A percentile compares a stretch with the other conserved stretches of the same genome.
Evolutionary conservation across 192 early-diverging fungal species (phyloP).

Genomic region (Powellomyces hirtus): DNA sequence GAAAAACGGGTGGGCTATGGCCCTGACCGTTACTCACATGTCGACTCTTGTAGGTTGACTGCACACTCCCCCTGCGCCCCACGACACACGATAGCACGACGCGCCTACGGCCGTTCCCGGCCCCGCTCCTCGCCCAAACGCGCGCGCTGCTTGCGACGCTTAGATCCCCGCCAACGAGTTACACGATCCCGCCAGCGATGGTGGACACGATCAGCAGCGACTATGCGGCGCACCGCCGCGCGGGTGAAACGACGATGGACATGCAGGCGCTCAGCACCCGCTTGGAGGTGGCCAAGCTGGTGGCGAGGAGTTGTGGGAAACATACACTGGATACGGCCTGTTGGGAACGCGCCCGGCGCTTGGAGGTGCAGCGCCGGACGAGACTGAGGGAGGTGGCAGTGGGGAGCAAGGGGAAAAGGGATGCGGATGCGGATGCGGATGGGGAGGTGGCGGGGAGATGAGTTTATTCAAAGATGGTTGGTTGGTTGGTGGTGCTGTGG

Average conservation of each 20-base stretch:
- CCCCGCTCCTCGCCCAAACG: background rate
- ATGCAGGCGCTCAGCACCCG: slow-evolving; percentile 8
- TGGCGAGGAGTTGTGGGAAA: slow-evolving; percentile 2
- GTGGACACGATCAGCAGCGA: slow-evolving; percentile 8
- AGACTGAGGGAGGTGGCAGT: no score
- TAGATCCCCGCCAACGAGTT: background rate
- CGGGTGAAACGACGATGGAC: background rate
- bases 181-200: slow-evolving; percentile 5
- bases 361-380: slow-evolving; percentile 11
- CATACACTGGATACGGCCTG: background rate
- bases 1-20: background rate
- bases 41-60: background rate
- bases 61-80: background rate
- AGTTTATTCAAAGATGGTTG: no score
- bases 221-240: slow-evolving; percentile 10
- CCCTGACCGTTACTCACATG: background rate
- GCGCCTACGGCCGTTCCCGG: background rate
- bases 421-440: no score
- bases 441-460: no score
- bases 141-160: slow-evolving; percentile 5
- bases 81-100: background rate
- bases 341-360: slow-evolving; percentile 12
- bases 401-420: no score
- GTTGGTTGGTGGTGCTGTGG: no score
- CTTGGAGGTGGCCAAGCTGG: slow-evolving; percentile 18